Evolutionary conservation across 257 asterid species (phyloP), one percentile per base, ranked within the genome.

Genomic region (Asclepias syriaca): DNA sequence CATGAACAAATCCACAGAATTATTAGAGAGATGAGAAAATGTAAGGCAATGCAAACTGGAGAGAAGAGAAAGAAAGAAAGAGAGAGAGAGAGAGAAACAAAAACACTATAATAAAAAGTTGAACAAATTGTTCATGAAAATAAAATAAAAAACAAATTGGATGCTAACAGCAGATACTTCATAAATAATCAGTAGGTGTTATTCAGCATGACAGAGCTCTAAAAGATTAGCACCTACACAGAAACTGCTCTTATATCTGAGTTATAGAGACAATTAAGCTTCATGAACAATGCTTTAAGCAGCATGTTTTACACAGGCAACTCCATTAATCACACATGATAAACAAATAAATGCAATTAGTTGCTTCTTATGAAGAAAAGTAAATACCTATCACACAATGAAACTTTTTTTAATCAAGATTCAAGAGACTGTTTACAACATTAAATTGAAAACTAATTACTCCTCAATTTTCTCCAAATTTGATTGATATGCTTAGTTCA

Each of bases 1-100:
- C 67, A 76, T 10, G 50, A 64, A 65, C 6, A 64, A 56, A 32
- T 8, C 56, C 18, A 55, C 21, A 66, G 51, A 65, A 69, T 60
- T 50, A 29, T 57, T 54, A 48, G 65, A 22, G 37, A 24, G 18
- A 27, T 12, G 16, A 8, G 19, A 13, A 19, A 51, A 29, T 0
- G 18, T 22, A 21, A 49, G 22, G 53, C 21, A 58, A 24, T 9
- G 19, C 48, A 8, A 55, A 54, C 27, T 55, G 22, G n/a, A 0
- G n/a, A 0, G 22, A 15, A 32, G 4, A 32, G 4, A 32, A 32
- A 32, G 4, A n/a, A n/a, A n/a, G n/a, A n/a, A n/a, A 3, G 4
- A 3, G 4, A 9, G 7, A 40, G 7, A n/a, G 46, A 40, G 9
- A 40, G 10, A 27, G 22, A 5, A 22, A 57, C 8, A 58, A 19